Conservation (phyloP, 2,329 filamentous ascomycete species). For the Aspergillus oerlinghausenensis region DNA sequence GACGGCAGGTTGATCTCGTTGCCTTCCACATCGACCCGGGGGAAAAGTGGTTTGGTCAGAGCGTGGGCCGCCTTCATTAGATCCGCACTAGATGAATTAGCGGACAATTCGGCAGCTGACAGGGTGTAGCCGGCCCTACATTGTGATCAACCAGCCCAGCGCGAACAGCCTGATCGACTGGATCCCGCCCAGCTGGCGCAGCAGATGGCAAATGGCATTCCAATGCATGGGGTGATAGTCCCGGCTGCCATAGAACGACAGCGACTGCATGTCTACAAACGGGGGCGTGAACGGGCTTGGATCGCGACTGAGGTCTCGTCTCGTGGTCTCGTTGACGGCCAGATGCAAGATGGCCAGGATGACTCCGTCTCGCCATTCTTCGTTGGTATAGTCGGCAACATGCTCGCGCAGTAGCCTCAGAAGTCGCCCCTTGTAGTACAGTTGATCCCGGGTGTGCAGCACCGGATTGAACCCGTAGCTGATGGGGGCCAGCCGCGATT, state of each 20-base stretch:
- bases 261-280: background rate
- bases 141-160: constrained; percentile 1
- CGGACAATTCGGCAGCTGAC: background rate
- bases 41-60: constrained; percentile 4
- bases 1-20: background rate
- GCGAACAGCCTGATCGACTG: background rate
- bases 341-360: constrained; percentile 6
- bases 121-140: background rate
- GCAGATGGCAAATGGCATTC: constrained; percentile 3
- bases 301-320: constrained; percentile 1
- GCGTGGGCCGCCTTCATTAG: constrained; percentile 4
- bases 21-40: background rate
- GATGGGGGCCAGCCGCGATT: constrained; percentile 2
- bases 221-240: constrained; percentile 7
- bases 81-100: background rate
- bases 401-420: constrained; percentile 1
- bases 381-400: background rate
- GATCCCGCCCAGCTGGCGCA: constrained; percentile 4
- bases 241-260: constrained; percentile 6
- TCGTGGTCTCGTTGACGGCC: constrained; percentile 3
- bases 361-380: background rate
- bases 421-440: constrained; percentile 2
- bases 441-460: constrained; percentile 5
- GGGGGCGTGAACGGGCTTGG: constrained; percentile 5
- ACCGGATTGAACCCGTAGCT: background rate